Percentiles rank a stretch among this genome's conserved stretches.
Conservation (phyloP, 2,329 filamentous ascomycete species). For the Fusarium caatingaense region DNA sequence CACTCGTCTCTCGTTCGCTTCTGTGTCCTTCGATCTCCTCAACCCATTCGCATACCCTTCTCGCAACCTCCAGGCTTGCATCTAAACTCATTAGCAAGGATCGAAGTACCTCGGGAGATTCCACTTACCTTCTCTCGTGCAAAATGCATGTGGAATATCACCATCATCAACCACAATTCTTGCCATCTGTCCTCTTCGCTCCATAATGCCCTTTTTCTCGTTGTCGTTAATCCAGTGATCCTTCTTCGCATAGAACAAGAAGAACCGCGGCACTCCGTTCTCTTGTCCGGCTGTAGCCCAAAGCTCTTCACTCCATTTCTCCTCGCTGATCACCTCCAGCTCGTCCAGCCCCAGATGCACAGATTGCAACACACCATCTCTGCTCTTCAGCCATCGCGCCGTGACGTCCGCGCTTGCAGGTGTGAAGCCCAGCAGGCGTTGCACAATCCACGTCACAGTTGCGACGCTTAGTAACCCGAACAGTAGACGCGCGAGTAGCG, state of each 20-base stretch:
- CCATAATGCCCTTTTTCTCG: slow-evolving; percentile 67
- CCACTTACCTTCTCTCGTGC: slow-evolving; percentile 54
- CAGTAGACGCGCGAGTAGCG: slow-evolving; percentile 55
- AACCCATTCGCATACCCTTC: slow-evolving; percentile 28
- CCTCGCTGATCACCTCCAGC: slow-evolving; percentile 68
- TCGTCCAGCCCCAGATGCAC: slow-evolving; percentile 70
- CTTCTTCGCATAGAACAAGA: slow-evolving; percentile 68
- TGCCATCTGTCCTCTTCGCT: slow-evolving; percentile 55
- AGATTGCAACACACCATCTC: slow-evolving; percentile 69
- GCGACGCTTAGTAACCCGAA: slow-evolving; percentile 56
- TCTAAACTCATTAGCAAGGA: slow-evolving; percentile 22
- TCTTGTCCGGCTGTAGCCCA: slow-evolving; percentile 58
- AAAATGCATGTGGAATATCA: slow-evolving; percentile 70
- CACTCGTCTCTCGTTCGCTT: background rate
- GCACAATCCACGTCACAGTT: slow-evolving; percentile 58
- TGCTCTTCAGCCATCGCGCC: slow-evolving; percentile 64
- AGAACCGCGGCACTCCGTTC: slow-evolving; percentile 59
- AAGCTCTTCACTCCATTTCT: slow-evolving; percentile 68
- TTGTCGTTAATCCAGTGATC: slow-evolving; percentile 73
- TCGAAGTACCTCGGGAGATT: background rate
- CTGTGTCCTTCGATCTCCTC: slow-evolving; percentile 26
- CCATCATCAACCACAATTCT: slow-evolving; percentile 66
- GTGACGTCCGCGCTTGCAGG: slow-evolving; percentile 62
- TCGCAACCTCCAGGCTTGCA: slow-evolving; percentile 36
- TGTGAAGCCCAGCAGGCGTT: slow-evolving; percentile 60